phyloP scores from a whole-genome alignment of 495 filamentous ascomycete genomes.

The Penicillium fimorum region DNA sequence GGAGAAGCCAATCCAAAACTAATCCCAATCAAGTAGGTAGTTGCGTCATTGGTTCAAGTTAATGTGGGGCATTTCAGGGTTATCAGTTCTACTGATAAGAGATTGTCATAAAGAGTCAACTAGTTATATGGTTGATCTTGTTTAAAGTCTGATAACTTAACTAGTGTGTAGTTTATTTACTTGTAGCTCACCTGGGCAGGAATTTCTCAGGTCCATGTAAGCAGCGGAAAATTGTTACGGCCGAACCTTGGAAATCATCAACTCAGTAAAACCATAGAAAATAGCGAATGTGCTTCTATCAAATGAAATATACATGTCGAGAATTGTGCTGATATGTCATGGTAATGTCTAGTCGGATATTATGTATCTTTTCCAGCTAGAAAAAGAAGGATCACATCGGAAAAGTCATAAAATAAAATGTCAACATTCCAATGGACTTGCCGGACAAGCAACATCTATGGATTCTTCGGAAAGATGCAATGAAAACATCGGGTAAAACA shows the following conservation, averaged over 20 bases:
- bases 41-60: slow-evolving; percentile 17
- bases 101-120: background rate
- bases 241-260: background rate
- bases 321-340: background rate
- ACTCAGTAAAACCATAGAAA: background rate
- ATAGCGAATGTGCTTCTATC: background rate
- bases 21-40: slow-evolving; percentile 25
- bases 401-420: too few relatives aligned
- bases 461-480: too few relatives aligned
- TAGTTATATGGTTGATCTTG: background rate
- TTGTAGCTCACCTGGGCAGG: background rate
- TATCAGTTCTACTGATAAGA: slow-evolving; percentile 8
- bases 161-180: background rate
- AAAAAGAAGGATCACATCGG: too few relatives aligned
- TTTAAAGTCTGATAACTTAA: background rate
- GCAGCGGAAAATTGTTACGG: background rate
- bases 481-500: too few relatives aligned
- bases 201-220: background rate
- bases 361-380: background rate
- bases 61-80: background rate
- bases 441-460: too few relatives aligned
- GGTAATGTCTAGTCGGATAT: background rate
- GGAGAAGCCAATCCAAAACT: slow-evolving; percentile 23
- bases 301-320: background rate
- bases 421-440: too few relatives aligned